Evolutionary conservation across 441 rosid species (phyloP), one percentile per base, ranked within the genome.

Genomic region (Mallotus repandus): DNA sequence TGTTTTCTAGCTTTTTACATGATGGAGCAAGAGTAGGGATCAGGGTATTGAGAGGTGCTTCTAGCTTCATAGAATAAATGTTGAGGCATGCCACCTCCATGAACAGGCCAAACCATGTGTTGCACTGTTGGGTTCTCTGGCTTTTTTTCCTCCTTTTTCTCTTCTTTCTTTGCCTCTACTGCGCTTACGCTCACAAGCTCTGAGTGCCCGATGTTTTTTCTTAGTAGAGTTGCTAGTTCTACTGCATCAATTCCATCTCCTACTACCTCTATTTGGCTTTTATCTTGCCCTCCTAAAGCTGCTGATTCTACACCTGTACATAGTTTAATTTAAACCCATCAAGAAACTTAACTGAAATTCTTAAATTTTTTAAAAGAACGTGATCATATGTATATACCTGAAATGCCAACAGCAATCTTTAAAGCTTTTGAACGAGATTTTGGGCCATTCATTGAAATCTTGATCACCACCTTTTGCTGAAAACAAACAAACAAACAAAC

Each of bases 251-350:
- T 76, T 52, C 77, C 86, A 0, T 73, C 84, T 25, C 95, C 95
- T 0, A 68, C 81, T 22, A 88, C 81, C 76, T 87, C 89, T 58
- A 89, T 85, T 65, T 85, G 88, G 81, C 72, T 77, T 82, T 79
- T 83, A 64, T 85, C 88, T 43, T 55, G 70, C 12, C 89, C 92
- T 48, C 69, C 85, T 50, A 86, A 46, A 9, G 78, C 74, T 13
- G 55, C 85, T 9, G 81, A 82, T 7, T 81, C 79, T 9, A 91
- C 90, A 0, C 94, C 91, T 89, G 49, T 35, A 10, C 5, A 35
- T 35, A 3, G 41, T 35, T 35, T 0, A 15, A 15, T 1, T 14
- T 38, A 14, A 76, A 41, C n/a, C 16, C 5, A 68, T 16, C 22
- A 72, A 45, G n/a, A 15, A 56, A 7, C 29, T 58, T 50, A 64